Evolutionary conservation across 1,284 basidiomycete genomes (phyloP), one percentile per base, ranked within the genome.

Genomic region (Tilletia indica): DNA sequence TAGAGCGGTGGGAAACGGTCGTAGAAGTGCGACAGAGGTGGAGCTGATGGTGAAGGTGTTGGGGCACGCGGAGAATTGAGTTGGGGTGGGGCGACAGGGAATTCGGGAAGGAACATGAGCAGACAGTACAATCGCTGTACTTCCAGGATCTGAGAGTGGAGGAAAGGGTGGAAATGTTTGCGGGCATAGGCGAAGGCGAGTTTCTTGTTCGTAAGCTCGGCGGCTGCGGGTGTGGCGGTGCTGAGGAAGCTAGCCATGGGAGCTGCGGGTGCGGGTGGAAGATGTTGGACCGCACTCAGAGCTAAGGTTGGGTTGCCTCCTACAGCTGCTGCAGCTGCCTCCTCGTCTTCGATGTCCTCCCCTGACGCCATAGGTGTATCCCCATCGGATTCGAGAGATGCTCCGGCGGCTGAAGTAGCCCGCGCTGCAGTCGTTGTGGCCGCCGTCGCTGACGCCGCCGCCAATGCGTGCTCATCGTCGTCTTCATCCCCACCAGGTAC

Each of bases 121-220:
- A 92, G 91, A 25, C 90, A 88, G 85, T 93, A 88, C n/a, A 99
- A 88, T 8, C 91, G 88, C 70, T 89, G 88, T 74, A 96, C 90
- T 76, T 93, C 92, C 2, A 85, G 77, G 42, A 87, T 86, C 79
- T 91, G 89, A 21, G 88, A 88, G 0, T 86, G 80, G 77, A 91
- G 90, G 84, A 94, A 93, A 0, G 88, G 87, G 45, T 88, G 86
- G 73, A 98, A 88, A 87, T 89, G 72, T 81, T 85, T 61, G 86
- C 90, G 80, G 19, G 92, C 93, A 85, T 98, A 98, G 0, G 86
- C 84, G 58, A 96, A 87, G 0, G 93, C 93, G 12, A 69, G 54
- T 47, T 74, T 69, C 8, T 77, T 73, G 64, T 79, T 78, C 36
- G 76, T 78, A 2, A 34, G 54, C 16, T 8, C 49, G 4, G 36